Percentiles rank a stretch among this genome's conserved stretches.
Evolutionary conservation across 306 rosid genomes (phyloP).

Genomic region (Senna siamea): DNA sequence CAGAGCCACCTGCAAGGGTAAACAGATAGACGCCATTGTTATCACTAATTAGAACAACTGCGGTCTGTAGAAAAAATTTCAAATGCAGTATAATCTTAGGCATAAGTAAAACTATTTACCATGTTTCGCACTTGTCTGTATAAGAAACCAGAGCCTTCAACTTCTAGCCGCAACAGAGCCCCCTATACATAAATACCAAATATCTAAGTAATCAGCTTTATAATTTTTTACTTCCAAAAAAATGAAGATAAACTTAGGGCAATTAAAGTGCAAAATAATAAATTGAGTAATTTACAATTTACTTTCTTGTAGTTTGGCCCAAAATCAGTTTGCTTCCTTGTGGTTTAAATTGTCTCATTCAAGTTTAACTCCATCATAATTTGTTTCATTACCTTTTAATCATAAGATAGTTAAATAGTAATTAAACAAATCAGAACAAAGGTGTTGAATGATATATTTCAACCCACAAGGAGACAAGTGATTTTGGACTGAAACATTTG

Average conservation of each 20-base stretch:
- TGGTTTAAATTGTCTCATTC: not conserved
- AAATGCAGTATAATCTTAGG: constrained; percentile 6
- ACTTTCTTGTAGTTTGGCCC: not conserved
- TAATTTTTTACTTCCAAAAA: constrained; percentile 15
- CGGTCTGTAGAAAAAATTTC: not conserved
- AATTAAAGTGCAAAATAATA: constrained; percentile 22
- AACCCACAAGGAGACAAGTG: not conserved
- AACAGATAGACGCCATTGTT: constrained; percentile 15
- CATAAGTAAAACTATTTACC: constrained; percentile 53
- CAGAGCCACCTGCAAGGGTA: constrained; percentile 68
- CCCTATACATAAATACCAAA: constrained; percentile 40
- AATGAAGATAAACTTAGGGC: not conserved
- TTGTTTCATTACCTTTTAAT: not conserved
- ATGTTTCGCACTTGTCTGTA: constrained; percentile 95
- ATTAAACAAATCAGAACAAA: not conserved
- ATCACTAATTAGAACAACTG: constrained; percentile 9
- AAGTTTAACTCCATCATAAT: not conserved
- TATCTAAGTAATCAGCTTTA: not conserved
- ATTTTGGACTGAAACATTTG: not conserved
- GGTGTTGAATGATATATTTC: not conserved
- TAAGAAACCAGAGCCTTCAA: constrained; percentile 94
- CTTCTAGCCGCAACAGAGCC: constrained; percentile 60
- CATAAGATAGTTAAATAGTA: not conserved
- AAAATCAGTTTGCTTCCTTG: not conserved
- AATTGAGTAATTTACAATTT: not conserved